Percentiles rank a stretch among this genome's conserved stretches.
These are phyloP conservation scores for Omphalotus guepiniiformis DNA, from an alignment of 768 basidiomycete species.

Conservation along the genomic window DNA sequence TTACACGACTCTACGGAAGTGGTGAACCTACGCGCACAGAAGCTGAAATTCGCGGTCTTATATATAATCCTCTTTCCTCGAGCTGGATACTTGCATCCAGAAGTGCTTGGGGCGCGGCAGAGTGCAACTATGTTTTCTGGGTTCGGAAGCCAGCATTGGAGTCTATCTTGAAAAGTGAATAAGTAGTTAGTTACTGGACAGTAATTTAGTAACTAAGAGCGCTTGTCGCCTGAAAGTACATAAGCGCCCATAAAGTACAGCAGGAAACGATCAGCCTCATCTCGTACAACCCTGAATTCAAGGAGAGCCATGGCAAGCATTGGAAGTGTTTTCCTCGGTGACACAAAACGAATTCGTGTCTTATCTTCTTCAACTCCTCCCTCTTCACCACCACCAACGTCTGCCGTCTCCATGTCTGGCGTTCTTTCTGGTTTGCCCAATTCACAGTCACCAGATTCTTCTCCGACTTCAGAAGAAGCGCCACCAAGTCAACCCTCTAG, in stretches of 20 bases:
- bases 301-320: conserved; percentile 59
- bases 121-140: conserved; percentile 86
- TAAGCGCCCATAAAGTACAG: no score
- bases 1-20: conserved; percentile 43
- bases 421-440: conserved; percentile 20
- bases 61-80: conserved; percentile 69
- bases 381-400: conserved; percentile 36
- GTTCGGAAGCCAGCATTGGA: conserved; percentile 55
- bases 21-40: conserved; percentile 55
- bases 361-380: conserved; percentile 53
- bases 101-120: conserved; percentile 40
- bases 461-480: background rate
- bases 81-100: conserved; percentile 69
- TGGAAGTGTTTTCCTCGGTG: conserved; percentile 81
- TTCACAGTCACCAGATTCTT: conserved; percentile 11
- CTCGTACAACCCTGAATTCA: no score
- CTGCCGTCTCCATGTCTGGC: conserved; percentile 31
- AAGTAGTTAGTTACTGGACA: no score
- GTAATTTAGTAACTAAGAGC: no score
- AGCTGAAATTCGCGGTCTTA: conserved; percentile 76
- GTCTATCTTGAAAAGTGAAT: background rate
- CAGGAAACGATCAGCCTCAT: no score
- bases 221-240: no score
- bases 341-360: conserved; percentile 62
- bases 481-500: conserved; percentile 2